Base-by-base conservation (phyloP, 257 asterid genomes). In the Solanum paucissectum region DNA sequence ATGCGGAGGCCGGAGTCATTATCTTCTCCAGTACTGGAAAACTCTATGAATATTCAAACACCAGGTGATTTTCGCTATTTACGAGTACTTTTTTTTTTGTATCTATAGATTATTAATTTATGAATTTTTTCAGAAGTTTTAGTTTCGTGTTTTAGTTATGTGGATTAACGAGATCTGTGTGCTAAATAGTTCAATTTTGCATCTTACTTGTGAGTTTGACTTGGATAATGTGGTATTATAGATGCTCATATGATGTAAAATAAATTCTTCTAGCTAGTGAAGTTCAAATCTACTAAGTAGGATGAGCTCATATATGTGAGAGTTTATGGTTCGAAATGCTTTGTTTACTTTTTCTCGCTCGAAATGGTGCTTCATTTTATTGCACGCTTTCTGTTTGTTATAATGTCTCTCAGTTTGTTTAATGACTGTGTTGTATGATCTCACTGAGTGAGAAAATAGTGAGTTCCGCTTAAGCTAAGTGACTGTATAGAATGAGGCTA, bases 11-110 rank as follows among this genome's bases (percentile, higher is more conserved):
- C 64, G 93, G 93, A 88, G 93, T 91, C 44, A 85, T 91, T 83
- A 90, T 91, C 83, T 91, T 91, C 91, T 91, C 93, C 86, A 91
- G 93, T 49, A 91, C 93, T 21, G 91, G 86, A 37, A 91, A 88
- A 81, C 93, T 91, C 64, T 91, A 89, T 72, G 93, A 91, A 75
- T 91, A 58, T 76, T 55, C 91, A 9, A 91, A 87, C 87, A 84
- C 93, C 93, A 90, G 93, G 93, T 91, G 34, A 77, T 86, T 84
- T 68, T 81, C 84, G 75, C 74, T 55, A 84, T 87, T 83, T 83
- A 34, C 49, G 64, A 20, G 16, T 83, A 2, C 44, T 42, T 1
- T 68, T 38, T 64, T 14, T 27, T 38, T 42, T 46, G 2, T 29
- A 29, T 6, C 64, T 33, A 33, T 44, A 23, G 11, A 58, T 23